Evolutionary conservation across 1,139 yeast species (phyloP).

Genomic region (Schwanniomyces etchellsii): DNA sequence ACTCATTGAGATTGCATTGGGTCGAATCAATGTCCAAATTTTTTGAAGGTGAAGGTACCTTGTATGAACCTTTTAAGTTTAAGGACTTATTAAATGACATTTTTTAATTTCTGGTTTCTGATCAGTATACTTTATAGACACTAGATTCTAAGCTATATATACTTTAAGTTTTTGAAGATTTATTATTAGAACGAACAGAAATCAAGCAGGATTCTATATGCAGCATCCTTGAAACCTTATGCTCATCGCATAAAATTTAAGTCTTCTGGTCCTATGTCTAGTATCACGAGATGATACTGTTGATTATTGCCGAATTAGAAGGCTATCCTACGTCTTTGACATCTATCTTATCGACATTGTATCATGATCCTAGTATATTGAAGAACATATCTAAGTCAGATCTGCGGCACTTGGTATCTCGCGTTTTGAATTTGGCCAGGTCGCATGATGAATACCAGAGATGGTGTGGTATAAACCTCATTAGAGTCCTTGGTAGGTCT

Average conservation of each 20-base stretch:
- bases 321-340: slow-evolving; percentile 27
- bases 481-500: slow-evolving; percentile 45
- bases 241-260: neutral
- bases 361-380: slow-evolving; percentile 25
- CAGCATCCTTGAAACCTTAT: neutral
- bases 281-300: too few species aligned
- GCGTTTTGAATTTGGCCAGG: slow-evolving; percentile 48
- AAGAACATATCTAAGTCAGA: slow-evolving; percentile 45
- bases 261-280: too few species aligned
- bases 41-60: slow-evolving; percentile 76
- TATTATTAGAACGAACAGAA: too few species aligned
- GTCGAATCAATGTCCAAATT: slow-evolving; percentile 84
- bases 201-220: neutral
- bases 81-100: slow-evolving; percentile 27
- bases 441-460: slow-evolving; percentile 43
- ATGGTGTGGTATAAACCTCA: slow-evolving; percentile 62
- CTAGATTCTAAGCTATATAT: too few species aligned
- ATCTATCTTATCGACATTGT: slow-evolving; percentile 28
- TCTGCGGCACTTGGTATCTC: slow-evolving; percentile 49
- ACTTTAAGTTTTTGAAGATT: too few species aligned
- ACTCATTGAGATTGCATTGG: slow-evolving; percentile 80
- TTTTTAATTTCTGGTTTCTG: slow-evolving; percentile 12
- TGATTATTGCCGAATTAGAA: slow-evolving; percentile 34
- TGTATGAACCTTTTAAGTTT: slow-evolving; percentile 67
- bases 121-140: neutral